Base-by-base conservation (phyloP, 2,329 filamentous ascomycete species). In the Sporothrix schenckii region DNA sequence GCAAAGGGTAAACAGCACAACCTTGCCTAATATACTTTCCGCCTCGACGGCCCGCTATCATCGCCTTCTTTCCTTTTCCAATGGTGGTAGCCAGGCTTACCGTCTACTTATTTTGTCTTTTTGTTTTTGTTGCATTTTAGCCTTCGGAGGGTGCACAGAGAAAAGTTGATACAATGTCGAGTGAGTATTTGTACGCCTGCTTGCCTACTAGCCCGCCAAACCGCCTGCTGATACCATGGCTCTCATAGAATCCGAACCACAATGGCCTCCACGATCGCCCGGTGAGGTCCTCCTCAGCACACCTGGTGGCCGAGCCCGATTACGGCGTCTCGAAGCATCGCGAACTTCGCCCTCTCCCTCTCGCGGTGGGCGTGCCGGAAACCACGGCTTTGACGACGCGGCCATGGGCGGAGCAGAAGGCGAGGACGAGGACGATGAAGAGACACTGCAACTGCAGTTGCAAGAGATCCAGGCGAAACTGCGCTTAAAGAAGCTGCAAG, bases 401-500 rank as follows among this genome's bases (percentile, higher is more conserved):
- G 19, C 41, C 2, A 49, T 68, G 39, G 81, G 77, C 34, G 77
- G 81, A 66, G 81, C 80, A 5, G 81, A 83, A 3, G 82, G 81
- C 4, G 85, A 88, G 11, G 88, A 90, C 0, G 90, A 92, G 4
- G 91, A 96, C 7, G 94, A 97, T 75, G 94, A 97, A 79, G 94
- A 98, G 82, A 96, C 89, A 1, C 81, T 98, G 47, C 88, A 96
- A 77, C 82, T 99, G 73, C 90, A 97, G 78, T 83, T 98, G 5
- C 89, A 94, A 74, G 93, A 92, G 69, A 97, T 99, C 71, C 90
- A 98, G 79, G 93, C 94, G 7, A 90, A 91, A 72, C 81, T 98
- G 68, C 95, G 91, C 79, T 80, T 98, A 74, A 98, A 97, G 80
- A 93, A 91, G 77, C 82, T 98, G 16, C 92, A 95, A 78, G 90